These are phyloP conservation scores for Lipomyces japonicus DNA, from an alignment of 805 yeast species.

Conservation along the genomic window DNA sequence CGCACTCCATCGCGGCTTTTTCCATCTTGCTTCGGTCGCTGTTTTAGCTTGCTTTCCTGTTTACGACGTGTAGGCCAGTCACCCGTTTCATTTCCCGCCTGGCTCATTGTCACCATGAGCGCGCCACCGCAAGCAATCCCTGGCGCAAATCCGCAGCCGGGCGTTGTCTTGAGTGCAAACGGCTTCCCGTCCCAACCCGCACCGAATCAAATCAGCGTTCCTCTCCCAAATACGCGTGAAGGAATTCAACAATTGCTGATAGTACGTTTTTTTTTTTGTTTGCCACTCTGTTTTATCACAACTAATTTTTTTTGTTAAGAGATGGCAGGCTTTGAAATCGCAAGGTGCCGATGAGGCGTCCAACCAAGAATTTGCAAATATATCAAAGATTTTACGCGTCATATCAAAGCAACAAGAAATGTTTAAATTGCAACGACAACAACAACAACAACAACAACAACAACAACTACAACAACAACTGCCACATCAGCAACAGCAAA, in stretches of 20 bases:
- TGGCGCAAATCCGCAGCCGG: constrained; percentile 1
- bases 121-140: constrained; percentile 15
- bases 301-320: constrained; percentile 33
- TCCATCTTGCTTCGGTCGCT: constrained; percentile 8
- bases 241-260: constrained; percentile 24
- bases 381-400: constrained; percentile 49
- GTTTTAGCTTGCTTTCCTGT: neutral
- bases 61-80: constrained; percentile 8
- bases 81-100: neutral
- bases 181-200: constrained; percentile 7
- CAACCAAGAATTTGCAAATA: constrained; percentile 56
- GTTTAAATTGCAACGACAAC: constrained; percentile 34
- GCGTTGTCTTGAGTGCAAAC: constrained; percentile 1
- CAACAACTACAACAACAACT: constrained; percentile 32
- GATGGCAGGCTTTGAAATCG: constrained; percentile 57
- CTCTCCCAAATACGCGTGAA: constrained; percentile 23
- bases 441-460: constrained; percentile 32
- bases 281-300: neutral
- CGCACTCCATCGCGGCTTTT: constrained; percentile 10
- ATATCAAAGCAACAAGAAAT: constrained; percentile 43
- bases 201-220: constrained; percentile 1
- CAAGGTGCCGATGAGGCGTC: constrained; percentile 56
- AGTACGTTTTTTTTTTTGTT: constrained; percentile 5
- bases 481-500: constrained; percentile 28
- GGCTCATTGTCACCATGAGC: constrained; percentile 15